Base-by-base conservation (phyloP, 225 moss, liverwort and hornwort genomes). In the Anthoceros angustus region DNA sequence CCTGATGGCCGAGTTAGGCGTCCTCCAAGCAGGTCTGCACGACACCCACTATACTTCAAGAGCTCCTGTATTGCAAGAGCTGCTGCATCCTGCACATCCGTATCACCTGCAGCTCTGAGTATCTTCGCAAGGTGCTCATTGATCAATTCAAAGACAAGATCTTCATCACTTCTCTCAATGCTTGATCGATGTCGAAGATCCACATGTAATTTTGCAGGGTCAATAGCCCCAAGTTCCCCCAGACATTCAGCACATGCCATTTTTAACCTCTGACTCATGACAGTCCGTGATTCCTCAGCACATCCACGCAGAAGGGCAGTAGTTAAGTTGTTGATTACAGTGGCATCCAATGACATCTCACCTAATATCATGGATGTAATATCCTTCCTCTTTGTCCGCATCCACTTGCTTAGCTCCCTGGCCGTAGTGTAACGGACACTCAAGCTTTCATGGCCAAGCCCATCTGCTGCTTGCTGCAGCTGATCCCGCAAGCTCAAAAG, bases 341-440 rank as follows among this genome's bases (percentile, higher is more conserved):
- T 80, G 39, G 88, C 84, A 79, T 98, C 92, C 76, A 78, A 72
- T 43, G 82, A 71, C 43, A 82, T 81, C 72, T 98, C 92, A 68
- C 83, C 92, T 65, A 88, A 80, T 70, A 89, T 86, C 92, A 98
- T 89, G 50, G 74, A 80, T 49, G 89, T 87, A 78, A 89, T 78
- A 67, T 86, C 87, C 72, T 79, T 81, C 66, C 98, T 86, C 78
- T 89, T 86, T n/a, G 85, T 81, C 66, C 82, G 75, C 71, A 98
- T 81, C 10, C 92, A 77, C 71, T 87, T 89, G 65, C 80, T 86
- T 3, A 98, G 80, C 74, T 92, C 98, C 69, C 80, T 89, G 62
- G 92, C 98, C 25, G 98, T 98, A 80, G 86, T 89, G 73, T 85
- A 89, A n/a, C 92, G 87, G 39, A 98, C 92, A 76, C 98, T 92